These are phyloP conservation scores for Pichia heedii DNA, from an alignment of 805 yeast species.

Conservation along the genomic window DNA sequence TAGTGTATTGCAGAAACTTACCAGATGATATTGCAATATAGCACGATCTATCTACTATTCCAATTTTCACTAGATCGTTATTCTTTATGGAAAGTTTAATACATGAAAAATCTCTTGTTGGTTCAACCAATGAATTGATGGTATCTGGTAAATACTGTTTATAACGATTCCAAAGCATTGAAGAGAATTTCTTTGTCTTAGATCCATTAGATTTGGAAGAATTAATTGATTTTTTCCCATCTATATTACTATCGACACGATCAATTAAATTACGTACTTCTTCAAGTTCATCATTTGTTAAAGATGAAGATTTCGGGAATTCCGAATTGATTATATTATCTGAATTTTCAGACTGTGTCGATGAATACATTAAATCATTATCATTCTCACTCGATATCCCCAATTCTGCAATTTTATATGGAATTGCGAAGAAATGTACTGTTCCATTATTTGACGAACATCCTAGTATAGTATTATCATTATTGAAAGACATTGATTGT, in stretches of 20 bases:
- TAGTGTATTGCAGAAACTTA: conserved; percentile 64
- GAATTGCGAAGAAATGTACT: conserved; percentile 64
- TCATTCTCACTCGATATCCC: neutral
- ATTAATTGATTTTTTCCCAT: neutral
- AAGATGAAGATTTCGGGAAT: conserved; percentile 16
- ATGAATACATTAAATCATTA: neutral
- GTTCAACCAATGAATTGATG: conserved; percentile 76
- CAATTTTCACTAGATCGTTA: conserved; percentile 19
- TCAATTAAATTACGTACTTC: conserved; percentile 25
- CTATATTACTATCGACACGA: neutral
- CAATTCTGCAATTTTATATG: conserved; percentile 1
- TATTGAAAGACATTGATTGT: conserved; percentile 65
- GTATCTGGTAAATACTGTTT: conserved; percentile 58
- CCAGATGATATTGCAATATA: conserved; percentile 80
- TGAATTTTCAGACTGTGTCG: neutral
- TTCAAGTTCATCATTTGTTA: conserved; percentile 20
- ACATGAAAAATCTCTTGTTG: conserved; percentile 86
- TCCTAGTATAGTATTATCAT: conserved; percentile 59
- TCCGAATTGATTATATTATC: neutral
- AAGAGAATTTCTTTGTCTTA: conserved; percentile 19
- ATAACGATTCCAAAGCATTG: conserved; percentile 21
- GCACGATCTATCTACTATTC: conserved; percentile 33
- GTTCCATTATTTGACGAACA: conserved; percentile 88
- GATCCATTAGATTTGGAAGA: neutral
- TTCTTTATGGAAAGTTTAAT: conserved; percentile 44